Evolutionary conservation across 345 rosid species (phyloP), one percentile per base, ranked within the genome.

Genomic region (Erysimum cheiranthoides): DNA sequence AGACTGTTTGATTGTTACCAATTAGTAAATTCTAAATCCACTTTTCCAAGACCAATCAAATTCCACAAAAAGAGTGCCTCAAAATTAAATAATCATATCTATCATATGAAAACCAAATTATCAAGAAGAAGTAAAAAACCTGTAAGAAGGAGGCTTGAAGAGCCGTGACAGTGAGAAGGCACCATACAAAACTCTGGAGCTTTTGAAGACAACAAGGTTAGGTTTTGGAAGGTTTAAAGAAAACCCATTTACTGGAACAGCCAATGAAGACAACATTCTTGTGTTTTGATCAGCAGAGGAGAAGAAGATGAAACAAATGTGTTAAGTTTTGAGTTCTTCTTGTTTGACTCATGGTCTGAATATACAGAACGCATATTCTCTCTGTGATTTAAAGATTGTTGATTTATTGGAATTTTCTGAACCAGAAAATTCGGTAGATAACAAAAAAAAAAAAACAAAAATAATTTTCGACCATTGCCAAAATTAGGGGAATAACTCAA

Each of bases 181-280:
- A 31, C 36, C 50, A 10, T 16, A 54, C 10, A 66, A 32, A 54
- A 69, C 43, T 39, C 72, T 49, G 30, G 34, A 39, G 59, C 63
- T 17, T 8, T 32, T 42, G 42, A 57, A 75, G 53, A 59, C 49
- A 56, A 18, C 28, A 62, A 84, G 78, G 5, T 61, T 8, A 10
- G 78, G 59, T 62, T 66, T 83, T 9, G 68, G 49, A 6, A 68
- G 75, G 74, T 75, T 79, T 66, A 89, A 61, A 39, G 72, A 74
- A 54, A 59, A 31, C 58, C 79, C 81, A 70, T 60, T 66, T 1
- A 71, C 59, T 8, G 82, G 68, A 68, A 83, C 66, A 18, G 89
- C 75, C 67, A 71, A 16, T 7, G 76, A 52, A 80, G 80, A 60
- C 86, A 86, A 45, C 92, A 86, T 86, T 61, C 8, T 64, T 64